A percentile compares a stretch with the other conserved stretches of the same genome.
Conservation (phyloP, 192 early-diverging fungal genomes). For the Podila minutissima region DNA sequence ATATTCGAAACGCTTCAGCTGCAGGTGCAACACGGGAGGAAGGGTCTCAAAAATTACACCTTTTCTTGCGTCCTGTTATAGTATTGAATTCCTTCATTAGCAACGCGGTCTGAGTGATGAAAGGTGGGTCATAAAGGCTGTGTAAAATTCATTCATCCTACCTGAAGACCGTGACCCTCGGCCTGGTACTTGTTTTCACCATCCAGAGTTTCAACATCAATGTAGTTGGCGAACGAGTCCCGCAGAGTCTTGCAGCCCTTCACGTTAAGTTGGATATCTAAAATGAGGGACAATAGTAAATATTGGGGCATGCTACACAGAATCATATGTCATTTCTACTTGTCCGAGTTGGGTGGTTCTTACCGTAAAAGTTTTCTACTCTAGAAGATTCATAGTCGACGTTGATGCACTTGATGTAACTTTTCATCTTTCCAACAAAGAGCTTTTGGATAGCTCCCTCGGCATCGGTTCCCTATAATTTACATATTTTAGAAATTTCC, state of each 20-base stretch:
- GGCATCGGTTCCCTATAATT: slow-evolving; percentile 75
- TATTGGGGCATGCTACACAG: too few relatives aligned
- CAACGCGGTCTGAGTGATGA: too few relatives aligned
- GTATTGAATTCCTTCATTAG: neutral
- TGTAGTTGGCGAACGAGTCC: slow-evolving; percentile 93
- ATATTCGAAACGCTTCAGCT: slow-evolving; percentile 98
- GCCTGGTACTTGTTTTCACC: slow-evolving; percentile 97
- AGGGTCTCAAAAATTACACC: slow-evolving; percentile 94
- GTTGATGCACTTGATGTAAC: slow-evolving; percentile 95
- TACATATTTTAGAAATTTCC: too few relatives aligned
- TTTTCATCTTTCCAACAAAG: slow-evolving; percentile 99
- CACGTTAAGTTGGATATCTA: slow-evolving; percentile 97
- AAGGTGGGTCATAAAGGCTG: too few relatives aligned
- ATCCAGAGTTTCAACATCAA: slow-evolving; percentile 90
- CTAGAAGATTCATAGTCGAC: slow-evolving; percentile 96
- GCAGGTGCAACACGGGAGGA: slow-evolving; percentile 95
- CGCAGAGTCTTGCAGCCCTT: slow-evolving; percentile 89
- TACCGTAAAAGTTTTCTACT: slow-evolving; percentile 94
- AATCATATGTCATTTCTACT: too few relatives aligned
- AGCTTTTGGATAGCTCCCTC: slow-evolving; percentile 92
- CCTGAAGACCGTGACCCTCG: slow-evolving; percentile 92
- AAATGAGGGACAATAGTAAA: too few relatives aligned
- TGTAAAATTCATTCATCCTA: slow-evolving; percentile 1
- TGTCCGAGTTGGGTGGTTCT: neutral
- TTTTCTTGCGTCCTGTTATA: slow-evolving; percentile 85